Percentiles rank a stretch among this genome's conserved stretches.
Conservation (phyloP, 441 rosid genomes). For the Mallotus repandus region DNA sequence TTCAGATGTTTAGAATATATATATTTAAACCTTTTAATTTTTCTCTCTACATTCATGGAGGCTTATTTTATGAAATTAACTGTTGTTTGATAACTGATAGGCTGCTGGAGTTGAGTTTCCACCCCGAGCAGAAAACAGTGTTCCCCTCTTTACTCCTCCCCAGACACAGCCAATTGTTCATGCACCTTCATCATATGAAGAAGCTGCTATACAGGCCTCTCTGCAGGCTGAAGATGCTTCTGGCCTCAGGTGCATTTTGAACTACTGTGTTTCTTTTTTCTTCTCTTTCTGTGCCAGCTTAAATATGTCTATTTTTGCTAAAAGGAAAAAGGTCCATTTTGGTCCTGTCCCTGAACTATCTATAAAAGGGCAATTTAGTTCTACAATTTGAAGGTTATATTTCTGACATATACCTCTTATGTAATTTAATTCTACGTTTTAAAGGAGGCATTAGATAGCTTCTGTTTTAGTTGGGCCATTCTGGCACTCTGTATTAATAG, state of each 20-base stretch:
- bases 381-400: background rate
- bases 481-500: background rate
- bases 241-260: constrained; percentile 61
- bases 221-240: constrained; percentile 71
- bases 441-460: background rate
- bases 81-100: constrained; percentile 37
- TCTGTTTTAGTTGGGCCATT: background rate
- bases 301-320: background rate
- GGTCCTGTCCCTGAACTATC: no score
- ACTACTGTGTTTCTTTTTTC: constrained; percentile 3
- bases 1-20: background rate
- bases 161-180: constrained; percentile 76
- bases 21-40: background rate
- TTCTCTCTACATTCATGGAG: constrained; percentile 3
- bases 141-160: constrained; percentile 96
- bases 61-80: background rate
- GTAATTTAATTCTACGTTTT: background rate
- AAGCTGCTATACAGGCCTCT: constrained; percentile 90
- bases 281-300: background rate
- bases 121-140: constrained; percentile 76
- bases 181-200: constrained; percentile 58
- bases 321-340: background rate
- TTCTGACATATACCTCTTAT: background rate
- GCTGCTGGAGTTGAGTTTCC: constrained; percentile 93
- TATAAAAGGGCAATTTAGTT: background rate